Conservation (phyloP, 768 basidiomycete genomes). For the Coprinellus micaceus region DNA sequence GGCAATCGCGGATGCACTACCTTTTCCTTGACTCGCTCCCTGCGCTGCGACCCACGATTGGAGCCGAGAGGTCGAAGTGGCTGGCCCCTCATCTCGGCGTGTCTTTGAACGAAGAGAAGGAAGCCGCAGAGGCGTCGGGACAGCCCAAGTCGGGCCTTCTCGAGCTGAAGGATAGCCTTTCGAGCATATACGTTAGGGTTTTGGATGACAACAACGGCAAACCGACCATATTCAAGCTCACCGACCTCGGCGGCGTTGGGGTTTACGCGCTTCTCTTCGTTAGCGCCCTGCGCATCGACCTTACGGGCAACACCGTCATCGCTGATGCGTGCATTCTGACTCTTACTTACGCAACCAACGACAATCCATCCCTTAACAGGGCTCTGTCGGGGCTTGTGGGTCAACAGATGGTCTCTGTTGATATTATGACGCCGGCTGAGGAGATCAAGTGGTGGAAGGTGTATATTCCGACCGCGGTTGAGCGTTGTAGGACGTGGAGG, state of each 20-base stretch:
- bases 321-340: slow-evolving; percentile 30
- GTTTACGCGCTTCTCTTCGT: slow-evolving; percentile 45
- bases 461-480: slow-evolving; percentile 45
- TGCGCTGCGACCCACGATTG: neutral
- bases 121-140: neutral
- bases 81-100: neutral
- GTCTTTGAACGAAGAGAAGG: neutral
- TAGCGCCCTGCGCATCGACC: slow-evolving; percentile 42
- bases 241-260: too few species aligned
- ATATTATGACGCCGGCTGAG: slow-evolving; percentile 21
- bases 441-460: slow-evolving; percentile 46
- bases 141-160: neutral
- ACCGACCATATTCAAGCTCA: neutral
- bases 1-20: neutral
- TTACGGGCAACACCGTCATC: slow-evolving; percentile 45
- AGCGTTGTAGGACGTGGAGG: slow-evolving; percentile 51
- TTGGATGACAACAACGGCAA: neutral
- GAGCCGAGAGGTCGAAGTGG: neutral
- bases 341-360: neutral
- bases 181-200: neutral
- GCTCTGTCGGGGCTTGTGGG: too few species aligned
- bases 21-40: neutral
- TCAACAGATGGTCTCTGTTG: neutral
- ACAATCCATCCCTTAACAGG: neutral
- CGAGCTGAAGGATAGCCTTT: neutral